phyloP scores from a whole-genome alignment of 495 filamentous ascomycete species.

The Podospora sp. region DNA sequence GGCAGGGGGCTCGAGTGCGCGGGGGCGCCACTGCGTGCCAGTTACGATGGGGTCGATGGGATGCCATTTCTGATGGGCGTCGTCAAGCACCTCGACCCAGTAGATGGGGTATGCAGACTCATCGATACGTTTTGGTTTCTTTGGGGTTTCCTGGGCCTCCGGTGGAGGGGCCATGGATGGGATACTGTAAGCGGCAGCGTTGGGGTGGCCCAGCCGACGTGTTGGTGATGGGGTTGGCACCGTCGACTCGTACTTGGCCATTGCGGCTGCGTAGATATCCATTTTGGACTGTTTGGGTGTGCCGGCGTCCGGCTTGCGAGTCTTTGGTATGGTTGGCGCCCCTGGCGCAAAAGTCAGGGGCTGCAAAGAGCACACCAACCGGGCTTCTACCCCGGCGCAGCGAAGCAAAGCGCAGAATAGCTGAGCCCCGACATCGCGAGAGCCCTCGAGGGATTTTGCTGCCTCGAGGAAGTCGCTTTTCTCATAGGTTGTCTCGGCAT shows the following conservation, averaged over 20 bases:
- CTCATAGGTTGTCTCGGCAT: conserved; percentile 57
- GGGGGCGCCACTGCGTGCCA: conserved; percentile 68
- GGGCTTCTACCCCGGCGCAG: conserved; percentile 73
- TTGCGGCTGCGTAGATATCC: conserved; percentile 37
- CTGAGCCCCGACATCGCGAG: conserved; percentile 86
- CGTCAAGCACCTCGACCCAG: conserved; percentile 91
- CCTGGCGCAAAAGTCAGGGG: conserved; percentile 70
- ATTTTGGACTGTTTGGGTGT: conserved; percentile 29
- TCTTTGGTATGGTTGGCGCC: conserved; percentile 51
- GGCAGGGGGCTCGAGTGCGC: conserved; percentile 75
- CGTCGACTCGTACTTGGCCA: conserved; percentile 38
- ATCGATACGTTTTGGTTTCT: conserved; percentile 42
- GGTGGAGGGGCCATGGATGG: conserved; percentile 34
- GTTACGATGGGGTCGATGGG: conserved; percentile 85
- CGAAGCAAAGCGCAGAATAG: conserved; percentile 87
- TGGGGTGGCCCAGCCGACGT: conserved; percentile 47
- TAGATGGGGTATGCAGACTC: conserved; percentile 80
- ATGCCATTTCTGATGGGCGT: conserved; percentile 85
- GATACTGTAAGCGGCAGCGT: conserved; percentile 42
- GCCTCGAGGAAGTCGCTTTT: conserved; percentile 70
- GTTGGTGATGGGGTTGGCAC: conserved; percentile 32
- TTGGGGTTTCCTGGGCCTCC: conserved; percentile 26
- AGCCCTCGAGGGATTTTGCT: conserved; percentile 68
- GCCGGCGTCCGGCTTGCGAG: conserved; percentile 36
- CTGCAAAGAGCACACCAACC: conserved; percentile 92